These are phyloP conservation scores for Hypoxylon sp. DNA, from an alignment of 2,329 filamentous ascomycete species.

Conservation along the genomic window DNA sequence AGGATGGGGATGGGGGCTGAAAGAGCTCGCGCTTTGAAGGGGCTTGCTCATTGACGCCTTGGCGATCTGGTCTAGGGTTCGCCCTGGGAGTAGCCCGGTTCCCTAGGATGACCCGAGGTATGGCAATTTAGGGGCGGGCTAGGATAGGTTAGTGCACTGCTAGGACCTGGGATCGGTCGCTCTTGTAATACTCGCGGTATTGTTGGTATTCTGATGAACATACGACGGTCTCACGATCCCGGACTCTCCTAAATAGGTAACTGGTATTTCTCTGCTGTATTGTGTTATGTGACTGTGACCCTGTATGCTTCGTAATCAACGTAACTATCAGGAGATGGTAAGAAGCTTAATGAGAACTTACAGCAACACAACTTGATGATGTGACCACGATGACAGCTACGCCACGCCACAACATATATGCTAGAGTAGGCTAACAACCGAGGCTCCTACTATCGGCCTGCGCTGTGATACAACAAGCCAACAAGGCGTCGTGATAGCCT, in stretches of 20 bases:
- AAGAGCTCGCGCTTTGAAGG: slow-evolving; percentile 8
- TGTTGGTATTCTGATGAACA: slow-evolving; percentile 6
- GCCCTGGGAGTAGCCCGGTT: background rate
- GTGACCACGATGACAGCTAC: slow-evolving; percentile 14
- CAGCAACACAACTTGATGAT: slow-evolving; percentile 23
- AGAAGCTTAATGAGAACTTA: slow-evolving; percentile 10
- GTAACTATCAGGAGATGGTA: slow-evolving; percentile 11
- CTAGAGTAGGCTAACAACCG: background rate
- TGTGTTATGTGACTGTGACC: background rate
- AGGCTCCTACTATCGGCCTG: slow-evolving; percentile 4
- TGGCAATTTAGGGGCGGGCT: slow-evolving; percentile 10
- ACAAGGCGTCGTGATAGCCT: background rate
- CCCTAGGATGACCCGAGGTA: slow-evolving; percentile 11
- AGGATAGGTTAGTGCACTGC: slow-evolving; percentile 8
- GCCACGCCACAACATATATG: slow-evolving; percentile 18
- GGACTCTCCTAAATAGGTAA: background rate
- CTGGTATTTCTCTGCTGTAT: background rate
- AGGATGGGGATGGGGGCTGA: slow-evolving; percentile 12
- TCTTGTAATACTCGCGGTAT: slow-evolving; percentile 5
- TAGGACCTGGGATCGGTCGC: background rate
- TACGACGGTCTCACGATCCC: slow-evolving; percentile 32
- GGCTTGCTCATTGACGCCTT: slow-evolving; percentile 7
- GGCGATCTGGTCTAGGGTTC: slow-evolving; percentile 31
- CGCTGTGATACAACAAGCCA: background rate
- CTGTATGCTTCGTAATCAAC: slow-evolving; percentile 1